Conservation (phyloP, 176 grass and related monocot genomes). For the Aegilops tauschii region DNA sequence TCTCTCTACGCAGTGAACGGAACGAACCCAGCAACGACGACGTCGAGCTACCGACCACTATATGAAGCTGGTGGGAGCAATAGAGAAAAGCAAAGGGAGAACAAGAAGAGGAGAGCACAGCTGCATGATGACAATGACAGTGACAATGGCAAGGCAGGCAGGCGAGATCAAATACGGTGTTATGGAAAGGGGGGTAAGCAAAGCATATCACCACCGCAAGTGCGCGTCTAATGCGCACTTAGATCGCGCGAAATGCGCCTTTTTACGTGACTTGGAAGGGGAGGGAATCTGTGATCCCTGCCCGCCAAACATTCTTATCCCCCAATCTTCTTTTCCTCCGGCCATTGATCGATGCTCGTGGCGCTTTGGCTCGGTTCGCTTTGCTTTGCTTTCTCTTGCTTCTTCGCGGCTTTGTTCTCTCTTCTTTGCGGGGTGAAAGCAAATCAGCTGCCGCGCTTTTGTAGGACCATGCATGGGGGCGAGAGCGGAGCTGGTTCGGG, state of each 20-base stretch:
- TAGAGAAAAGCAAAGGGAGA: slow-evolving; percentile 20
- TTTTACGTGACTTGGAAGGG: not conserved
- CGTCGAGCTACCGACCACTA: not conserved
- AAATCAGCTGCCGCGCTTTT: slow-evolving; percentile 75
- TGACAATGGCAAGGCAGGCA: slow-evolving; percentile 18
- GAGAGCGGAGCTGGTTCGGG: slow-evolving; percentile 31
- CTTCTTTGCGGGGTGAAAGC: slow-evolving; percentile 63
- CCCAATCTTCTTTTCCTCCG: slow-evolving; percentile 29
- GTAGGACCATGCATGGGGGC: slow-evolving; percentile 64
- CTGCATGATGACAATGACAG: slow-evolving; percentile 22
- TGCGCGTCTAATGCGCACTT: slow-evolving; percentile 4
- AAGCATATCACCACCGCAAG: not conserved
- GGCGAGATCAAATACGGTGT: not conserved
- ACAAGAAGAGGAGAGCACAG: not conserved
- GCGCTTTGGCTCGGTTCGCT: not conserved
- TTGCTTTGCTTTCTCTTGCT: not conserved
- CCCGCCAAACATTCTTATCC: slow-evolving; percentile 29
- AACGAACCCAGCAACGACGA: not conserved
- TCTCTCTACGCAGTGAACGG: not conserved
- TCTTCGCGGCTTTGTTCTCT: slow-evolving; percentile 33
- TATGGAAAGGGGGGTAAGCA: not conserved
- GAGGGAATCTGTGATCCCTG: slow-evolving; percentile 32
- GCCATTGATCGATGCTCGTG: slow-evolving; percentile 16
- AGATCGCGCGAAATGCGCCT: slow-evolving; percentile 1
- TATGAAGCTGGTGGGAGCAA: slow-evolving; percentile 10